A percentile compares a stretch with the other conserved stretches of the same genome.
These are phyloP conservation scores for Beauveria pseudobassiana DNA, from an alignment of 2,329 filamentous ascomycete genomes.

Conservation along the genomic window DNA sequence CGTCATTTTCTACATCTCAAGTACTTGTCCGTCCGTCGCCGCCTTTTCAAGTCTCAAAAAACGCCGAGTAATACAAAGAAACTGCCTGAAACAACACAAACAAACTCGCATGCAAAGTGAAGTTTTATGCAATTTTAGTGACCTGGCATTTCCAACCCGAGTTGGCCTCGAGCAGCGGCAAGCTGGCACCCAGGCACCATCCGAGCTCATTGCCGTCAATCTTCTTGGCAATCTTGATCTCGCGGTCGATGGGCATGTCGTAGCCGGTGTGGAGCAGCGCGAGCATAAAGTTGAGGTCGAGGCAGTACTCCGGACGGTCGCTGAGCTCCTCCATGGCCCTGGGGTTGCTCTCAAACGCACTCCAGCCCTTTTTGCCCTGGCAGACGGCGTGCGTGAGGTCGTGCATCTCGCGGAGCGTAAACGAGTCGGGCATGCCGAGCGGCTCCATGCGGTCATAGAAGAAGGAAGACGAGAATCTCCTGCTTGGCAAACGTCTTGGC, in stretches of 20 bases:
- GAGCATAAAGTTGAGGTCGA: conserved; percentile 96
- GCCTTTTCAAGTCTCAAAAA: neutral
- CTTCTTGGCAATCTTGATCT: conserved; percentile 98
- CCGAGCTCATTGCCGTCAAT: conserved; percentile 95
- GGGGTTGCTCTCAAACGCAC: conserved; percentile 67
- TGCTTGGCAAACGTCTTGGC: conserved; percentile 87
- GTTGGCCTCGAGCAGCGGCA: conserved; percentile 71
- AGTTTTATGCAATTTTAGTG: conserved; percentile 52
- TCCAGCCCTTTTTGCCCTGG: conserved; percentile 69
- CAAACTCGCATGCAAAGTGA: conserved; percentile 7
- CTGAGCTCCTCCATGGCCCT: conserved; percentile 73
- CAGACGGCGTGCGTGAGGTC: conserved; percentile 82
- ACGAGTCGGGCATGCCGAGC: conserved; percentile 96
- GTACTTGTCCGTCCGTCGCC: neutral
- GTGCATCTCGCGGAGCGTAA: conserved; percentile 84
- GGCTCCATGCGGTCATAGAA: conserved; percentile 94
- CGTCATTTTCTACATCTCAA: neutral
- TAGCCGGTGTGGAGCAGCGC: conserved; percentile 90
- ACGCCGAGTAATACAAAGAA: neutral
- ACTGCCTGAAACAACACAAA: neutral
- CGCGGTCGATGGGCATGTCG: conserved; percentile 92
- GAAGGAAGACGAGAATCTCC: conserved; percentile 94
- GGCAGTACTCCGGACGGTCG: conserved; percentile 80
- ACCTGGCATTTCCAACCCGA: conserved; percentile 90
- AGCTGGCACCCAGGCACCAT: conserved; percentile 93